Base-by-base conservation (phyloP, 139 green algal species). In the Haematococcus lacustris region DNA sequence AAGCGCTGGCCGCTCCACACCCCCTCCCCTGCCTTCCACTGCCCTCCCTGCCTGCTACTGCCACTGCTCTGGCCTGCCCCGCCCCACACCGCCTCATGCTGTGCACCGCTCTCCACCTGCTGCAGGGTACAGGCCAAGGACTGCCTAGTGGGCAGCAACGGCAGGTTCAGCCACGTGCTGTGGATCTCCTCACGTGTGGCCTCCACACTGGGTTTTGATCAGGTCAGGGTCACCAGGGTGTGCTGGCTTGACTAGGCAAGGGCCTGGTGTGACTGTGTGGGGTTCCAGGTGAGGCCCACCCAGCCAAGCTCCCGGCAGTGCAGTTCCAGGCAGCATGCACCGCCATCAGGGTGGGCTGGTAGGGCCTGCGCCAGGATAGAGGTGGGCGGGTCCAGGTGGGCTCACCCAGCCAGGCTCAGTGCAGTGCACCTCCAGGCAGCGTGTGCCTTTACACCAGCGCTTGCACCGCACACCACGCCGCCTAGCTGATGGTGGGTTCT, bases 121-220 rank as follows among this genome's bases (percentile, higher is more conserved):
- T 57, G 13, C 47, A 57, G 47, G 47, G 13, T 13, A 21, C 59
- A 30, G 59, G 6, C 17, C 21, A 30, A 69, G 9, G 30, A 69
- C 4, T n/a, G n/a, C n/a, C n/a, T n/a, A n/a, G n/a, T n/a, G n/a
- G n/a, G n/a, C n/a, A n/a, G n/a, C n/a, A n/a, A n/a, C n/a, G n/a
- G n/a, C 34, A 66, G 53, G 7, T 86, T 89, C 47, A 39, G 76
- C 0, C 71, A 86, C 59, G 80, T 80, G 9, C 80, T 89, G 33
- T 86, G 80, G 84, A 70, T 89, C 63, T 80, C 66, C 71, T 79
- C 65, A 34, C 73, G 84, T 21, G 83, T 78, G 13, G 84, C 84
- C 7, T 84, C 78, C 57, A 89, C 84, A 1, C 47, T 89, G 38
- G 84, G 84, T 3, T 89, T 82, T 74, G 74, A 81, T 50, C 32